A percentile compares a stretch with the other conserved stretches of the same genome.
Evolutionary conservation across 2,329 filamentous ascomycete genomes (phyloP).

Genomic region (Claviceps citrina): DNA sequence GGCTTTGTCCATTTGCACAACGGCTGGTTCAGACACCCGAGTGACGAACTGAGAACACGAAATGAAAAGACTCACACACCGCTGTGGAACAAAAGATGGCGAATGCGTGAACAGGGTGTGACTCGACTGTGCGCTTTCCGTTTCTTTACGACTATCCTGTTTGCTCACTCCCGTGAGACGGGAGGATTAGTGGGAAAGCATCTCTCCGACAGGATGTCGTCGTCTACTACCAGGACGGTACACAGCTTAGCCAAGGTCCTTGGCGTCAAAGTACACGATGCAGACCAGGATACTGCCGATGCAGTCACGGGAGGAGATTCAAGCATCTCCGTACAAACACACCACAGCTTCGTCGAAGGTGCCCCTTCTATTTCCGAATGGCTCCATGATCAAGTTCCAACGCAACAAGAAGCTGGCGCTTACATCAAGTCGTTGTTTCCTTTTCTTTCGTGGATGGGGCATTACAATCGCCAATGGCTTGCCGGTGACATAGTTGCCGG

Average conservation of each 20-base stretch:
- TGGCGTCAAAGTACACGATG: slow-evolving; percentile 62
- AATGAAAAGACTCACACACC: not conserved
- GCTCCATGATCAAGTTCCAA: slow-evolving; percentile 49
- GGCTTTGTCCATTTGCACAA: not conserved
- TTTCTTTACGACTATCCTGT: not conserved
- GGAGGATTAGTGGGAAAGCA: not conserved
- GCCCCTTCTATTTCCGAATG: slow-evolving; percentile 64
- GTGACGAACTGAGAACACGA: not conserved
- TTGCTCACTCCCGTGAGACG: not conserved
- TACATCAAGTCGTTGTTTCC: slow-evolving; percentile 70
- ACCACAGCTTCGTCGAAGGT: slow-evolving; percentile 68
- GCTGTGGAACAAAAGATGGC: not conserved
- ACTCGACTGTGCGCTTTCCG: not conserved
- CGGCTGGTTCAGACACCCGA: not conserved
- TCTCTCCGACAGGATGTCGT: slow-evolving; percentile 17
- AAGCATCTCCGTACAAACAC: slow-evolving; percentile 55
- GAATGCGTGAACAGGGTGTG: no score
- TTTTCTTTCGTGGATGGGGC: slow-evolving; percentile 72
- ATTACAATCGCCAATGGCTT: slow-evolving; percentile 85
- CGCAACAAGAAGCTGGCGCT: slow-evolving; percentile 30
- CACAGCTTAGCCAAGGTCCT: slow-evolving; percentile 62
- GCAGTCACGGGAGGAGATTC: slow-evolving; percentile 65
- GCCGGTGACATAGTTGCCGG: slow-evolving; percentile 76
- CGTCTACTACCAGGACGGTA: slow-evolving; percentile 43
- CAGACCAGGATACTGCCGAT: slow-evolving; percentile 31